Percentiles rank a stretch among this genome's conserved stretches.
phyloP scores from a whole-genome alignment of 2,329 filamentous ascomycete genomes.

The Colletotrichum sp. region DNA sequence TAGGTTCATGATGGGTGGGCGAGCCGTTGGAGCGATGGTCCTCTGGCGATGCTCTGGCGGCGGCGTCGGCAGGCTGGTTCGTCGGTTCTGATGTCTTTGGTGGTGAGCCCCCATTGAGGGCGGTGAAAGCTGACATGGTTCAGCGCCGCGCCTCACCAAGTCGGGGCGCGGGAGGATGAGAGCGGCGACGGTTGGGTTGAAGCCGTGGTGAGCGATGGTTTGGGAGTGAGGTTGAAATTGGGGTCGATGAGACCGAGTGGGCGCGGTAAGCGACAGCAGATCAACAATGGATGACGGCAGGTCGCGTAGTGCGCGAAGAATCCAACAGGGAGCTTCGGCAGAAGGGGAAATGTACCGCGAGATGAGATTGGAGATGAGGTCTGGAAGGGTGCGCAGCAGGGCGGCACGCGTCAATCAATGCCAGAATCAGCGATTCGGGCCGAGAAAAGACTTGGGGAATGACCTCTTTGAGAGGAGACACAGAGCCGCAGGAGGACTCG shows the following conservation, averaged over 20 bases:
- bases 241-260: neutral
- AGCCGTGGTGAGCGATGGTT: neutral
- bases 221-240: neutral
- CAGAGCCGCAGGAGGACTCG: neutral
- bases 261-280: neutral
- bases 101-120: conserved; percentile 56
- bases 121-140: conserved; percentile 56
- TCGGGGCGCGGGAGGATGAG: conserved; percentile 9
- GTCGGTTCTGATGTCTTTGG: conserved; percentile 45
- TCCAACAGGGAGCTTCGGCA: neutral
- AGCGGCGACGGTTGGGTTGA: neutral
- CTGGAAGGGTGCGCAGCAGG: neutral
- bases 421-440: conserved; percentile 18
- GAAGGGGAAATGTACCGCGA: neutral
- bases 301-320: conserved; percentile 2
- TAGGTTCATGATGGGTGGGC: conserved; percentile 21
- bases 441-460: conserved; percentile 10
- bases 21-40: conserved; percentile 32
- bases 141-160: conserved; percentile 18
- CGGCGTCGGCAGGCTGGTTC: conserved; percentile 35
- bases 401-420: conserved; percentile 19
- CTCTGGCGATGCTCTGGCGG: conserved; percentile 31
- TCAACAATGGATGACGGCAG: neutral
- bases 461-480: neutral
- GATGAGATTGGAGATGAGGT: conserved; percentile 13